A percentile compares a stretch with the other conserved stretches of the same genome.
phyloP scores from a whole-genome alignment of 768 basidiomycete species.

The Gymnopilus dilepis region DNA sequence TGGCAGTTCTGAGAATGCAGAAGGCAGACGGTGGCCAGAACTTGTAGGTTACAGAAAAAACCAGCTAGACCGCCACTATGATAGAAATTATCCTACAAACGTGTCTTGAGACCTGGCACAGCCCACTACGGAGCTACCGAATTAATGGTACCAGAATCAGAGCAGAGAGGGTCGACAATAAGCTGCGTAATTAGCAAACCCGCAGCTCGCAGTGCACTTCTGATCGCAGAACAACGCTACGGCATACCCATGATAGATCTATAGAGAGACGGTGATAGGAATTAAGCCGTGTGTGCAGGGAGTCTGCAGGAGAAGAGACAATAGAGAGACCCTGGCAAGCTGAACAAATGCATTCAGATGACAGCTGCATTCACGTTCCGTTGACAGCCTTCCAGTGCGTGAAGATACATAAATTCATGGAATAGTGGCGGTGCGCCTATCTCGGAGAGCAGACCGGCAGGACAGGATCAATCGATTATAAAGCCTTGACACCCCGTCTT shows the following conservation, averaged over 20 bases:
- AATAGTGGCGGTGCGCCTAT: not conserved
- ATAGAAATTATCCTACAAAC: not conserved
- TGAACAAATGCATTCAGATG: not conserved
- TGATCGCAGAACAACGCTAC: no score
- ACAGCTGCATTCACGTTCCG: not conserved
- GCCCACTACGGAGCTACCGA: not conserved
- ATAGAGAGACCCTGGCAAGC: not conserved
- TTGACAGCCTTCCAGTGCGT: not conserved
- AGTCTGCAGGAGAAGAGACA: not conserved
- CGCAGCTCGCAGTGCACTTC: not conserved
- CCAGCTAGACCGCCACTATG: no score
- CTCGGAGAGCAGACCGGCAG: constrained; percentile 1
- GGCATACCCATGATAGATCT: no score
- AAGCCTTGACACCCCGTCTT: not conserved
- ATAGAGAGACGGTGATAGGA: no score
- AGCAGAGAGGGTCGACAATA: no score
- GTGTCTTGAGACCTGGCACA: not conserved
- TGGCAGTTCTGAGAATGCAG: no score
- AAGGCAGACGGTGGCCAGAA: no score
- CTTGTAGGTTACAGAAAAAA: no score
- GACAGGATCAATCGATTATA: not conserved
- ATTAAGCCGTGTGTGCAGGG: no score
- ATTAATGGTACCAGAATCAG: not conserved
- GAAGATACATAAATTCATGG: not conserved
- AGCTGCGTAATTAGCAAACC: not conserved